phyloP scores from a whole-genome alignment of 2,329 filamentous ascomycete species.

The Apiospora phragmitis region DNA sequence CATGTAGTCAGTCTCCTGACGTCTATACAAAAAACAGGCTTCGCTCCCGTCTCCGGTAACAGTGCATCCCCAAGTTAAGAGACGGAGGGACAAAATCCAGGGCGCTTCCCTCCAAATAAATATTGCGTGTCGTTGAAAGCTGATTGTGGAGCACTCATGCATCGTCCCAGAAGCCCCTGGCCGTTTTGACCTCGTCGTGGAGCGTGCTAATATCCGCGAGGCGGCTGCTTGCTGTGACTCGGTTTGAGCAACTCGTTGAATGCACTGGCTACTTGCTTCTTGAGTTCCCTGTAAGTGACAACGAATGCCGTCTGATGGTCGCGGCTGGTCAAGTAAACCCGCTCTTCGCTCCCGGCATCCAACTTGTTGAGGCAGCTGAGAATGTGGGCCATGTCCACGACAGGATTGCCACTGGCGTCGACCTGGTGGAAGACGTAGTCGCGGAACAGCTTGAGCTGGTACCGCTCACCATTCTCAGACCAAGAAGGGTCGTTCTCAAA shows the following conservation, averaged over 20 bases:
- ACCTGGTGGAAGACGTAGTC: constrained; percentile 98
- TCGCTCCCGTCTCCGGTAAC: background rate
- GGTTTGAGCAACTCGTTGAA: constrained; percentile 60
- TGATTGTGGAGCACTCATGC: background rate
- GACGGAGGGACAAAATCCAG: background rate
- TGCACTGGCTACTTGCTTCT: constrained; percentile 58
- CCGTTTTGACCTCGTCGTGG: background rate
- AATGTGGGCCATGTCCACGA: constrained; percentile 86
- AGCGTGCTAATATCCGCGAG: background rate
- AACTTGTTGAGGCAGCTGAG: constrained; percentile 86
- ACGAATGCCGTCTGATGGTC: constrained; percentile 90
- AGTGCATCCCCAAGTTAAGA: background rate
- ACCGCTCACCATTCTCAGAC: constrained; percentile 91
- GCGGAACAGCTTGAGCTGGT: constrained; percentile 90
- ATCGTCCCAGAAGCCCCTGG: background rate
- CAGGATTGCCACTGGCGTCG: constrained; percentile 78
- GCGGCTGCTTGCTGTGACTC: background rate
- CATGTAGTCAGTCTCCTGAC: background rate
- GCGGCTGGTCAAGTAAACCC: constrained; percentile 79
- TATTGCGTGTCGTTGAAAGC: too few relatives aligned
- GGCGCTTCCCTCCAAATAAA: background rate
- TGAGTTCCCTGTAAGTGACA: constrained; percentile 88
- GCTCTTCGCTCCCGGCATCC: constrained; percentile 86
- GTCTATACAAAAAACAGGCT: background rate
- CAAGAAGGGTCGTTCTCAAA: constrained; percentile 75